A percentile compares a stretch with the other conserved stretches of the same genome.
These are phyloP conservation scores for Adansonia digitata DNA, from an alignment of 345 rosid genomes.

Conservation along the genomic window DNA sequence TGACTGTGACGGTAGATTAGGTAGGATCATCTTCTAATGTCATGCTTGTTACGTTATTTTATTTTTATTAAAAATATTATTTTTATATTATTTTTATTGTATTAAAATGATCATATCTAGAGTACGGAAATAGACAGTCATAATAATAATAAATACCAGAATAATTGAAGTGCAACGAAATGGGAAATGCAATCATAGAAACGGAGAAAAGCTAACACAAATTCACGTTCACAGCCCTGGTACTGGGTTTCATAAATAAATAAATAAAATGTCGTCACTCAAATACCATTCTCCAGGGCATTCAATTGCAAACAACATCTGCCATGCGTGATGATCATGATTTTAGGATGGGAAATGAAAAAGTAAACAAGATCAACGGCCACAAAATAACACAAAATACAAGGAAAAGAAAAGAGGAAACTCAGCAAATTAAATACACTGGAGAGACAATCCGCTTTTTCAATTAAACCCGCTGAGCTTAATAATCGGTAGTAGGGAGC, in stretches of 20 bases:
- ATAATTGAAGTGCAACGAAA: background rate
- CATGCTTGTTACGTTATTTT: too few relatives aligned
- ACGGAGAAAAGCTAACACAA: constrained; percentile 6
- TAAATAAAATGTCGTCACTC: background rate
- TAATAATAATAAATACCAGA: background rate
- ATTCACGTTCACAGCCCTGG: constrained; percentile 15
- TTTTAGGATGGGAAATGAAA: background rate
- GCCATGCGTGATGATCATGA: constrained; percentile 7
- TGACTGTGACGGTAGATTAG: too few relatives aligned
- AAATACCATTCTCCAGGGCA: background rate
- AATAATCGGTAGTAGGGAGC: constrained; percentile 71
- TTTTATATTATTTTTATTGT: too few relatives aligned
- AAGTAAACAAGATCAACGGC: constrained; percentile 13
- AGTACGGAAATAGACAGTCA: background rate
- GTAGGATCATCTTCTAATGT: too few relatives aligned
- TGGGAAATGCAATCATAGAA: background rate
- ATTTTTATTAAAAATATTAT: too few relatives aligned
- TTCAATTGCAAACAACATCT: constrained; percentile 1
- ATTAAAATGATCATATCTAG: too few relatives aligned
- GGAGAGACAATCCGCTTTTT: constrained; percentile 1
- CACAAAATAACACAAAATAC: constrained; percentile 22
- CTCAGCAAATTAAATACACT: constrained; percentile 18
- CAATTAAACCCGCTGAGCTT: constrained; percentile 5
- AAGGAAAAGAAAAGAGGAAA: background rate
- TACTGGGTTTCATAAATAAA: background rate